Conservation (phyloP, 169 alveolate genomes). For the Cryptosporidium felis region DNA sequence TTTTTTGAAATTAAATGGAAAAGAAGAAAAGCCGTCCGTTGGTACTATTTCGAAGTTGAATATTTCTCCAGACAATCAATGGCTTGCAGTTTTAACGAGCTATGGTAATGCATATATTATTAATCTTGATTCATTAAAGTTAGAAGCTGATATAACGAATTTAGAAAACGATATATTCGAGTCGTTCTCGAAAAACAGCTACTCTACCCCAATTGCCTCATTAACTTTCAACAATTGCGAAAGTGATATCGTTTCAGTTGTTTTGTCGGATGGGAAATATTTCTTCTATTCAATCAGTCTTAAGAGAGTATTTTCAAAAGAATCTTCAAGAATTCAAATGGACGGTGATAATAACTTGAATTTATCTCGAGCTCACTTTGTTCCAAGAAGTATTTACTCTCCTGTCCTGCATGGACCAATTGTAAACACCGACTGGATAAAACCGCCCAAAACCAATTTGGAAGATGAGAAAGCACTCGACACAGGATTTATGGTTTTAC, state of each 20-base stretch:
- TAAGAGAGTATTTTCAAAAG: slow-evolving; percentile 4
- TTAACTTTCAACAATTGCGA: slow-evolving; percentile 23
- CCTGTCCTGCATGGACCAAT: slow-evolving; percentile 54
- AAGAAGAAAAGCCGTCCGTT: background rate
- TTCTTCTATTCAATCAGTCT: slow-evolving; percentile 11
- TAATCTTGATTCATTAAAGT: slow-evolving; percentile 38
- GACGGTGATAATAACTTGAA: background rate
- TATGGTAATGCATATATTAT: slow-evolving; percentile 45
- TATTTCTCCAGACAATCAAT: slow-evolving; percentile 58
- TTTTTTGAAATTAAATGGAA: background rate
- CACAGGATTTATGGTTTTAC: background rate
- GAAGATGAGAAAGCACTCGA: too few species aligned
- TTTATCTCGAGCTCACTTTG: background rate
- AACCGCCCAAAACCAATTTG: background rate
- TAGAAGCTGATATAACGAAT: slow-evolving; percentile 9
- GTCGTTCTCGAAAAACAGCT: background rate
- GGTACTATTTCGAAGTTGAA: background rate
- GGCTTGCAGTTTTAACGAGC: slow-evolving; percentile 60
- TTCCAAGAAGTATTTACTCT: slow-evolving; percentile 37
- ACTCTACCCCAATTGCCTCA: slow-evolving; percentile 38
- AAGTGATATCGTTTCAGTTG: slow-evolving; percentile 13
- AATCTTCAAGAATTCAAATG: background rate
- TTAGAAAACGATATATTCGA: background rate
- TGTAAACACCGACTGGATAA: slow-evolving; percentile 13
- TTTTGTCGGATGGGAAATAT: slow-evolving; percentile 57